phyloP scores from a whole-genome alignment of 148 eudicot species.

The Gaultheria prostrata region DNA sequence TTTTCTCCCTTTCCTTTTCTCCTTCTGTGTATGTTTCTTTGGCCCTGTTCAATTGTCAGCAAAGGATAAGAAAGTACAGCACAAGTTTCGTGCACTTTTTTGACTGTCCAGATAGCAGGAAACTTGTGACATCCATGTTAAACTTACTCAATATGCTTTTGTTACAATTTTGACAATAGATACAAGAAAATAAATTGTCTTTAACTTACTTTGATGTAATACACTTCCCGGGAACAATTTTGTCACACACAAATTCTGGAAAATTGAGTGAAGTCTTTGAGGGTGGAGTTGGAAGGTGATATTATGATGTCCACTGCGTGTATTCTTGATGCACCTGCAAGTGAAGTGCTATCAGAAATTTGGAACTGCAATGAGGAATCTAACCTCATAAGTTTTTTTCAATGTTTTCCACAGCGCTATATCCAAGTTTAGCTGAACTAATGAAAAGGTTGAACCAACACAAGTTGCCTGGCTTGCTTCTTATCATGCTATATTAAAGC shows the following conservation, averaged over 20 bases:
- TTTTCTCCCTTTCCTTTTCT: no score
- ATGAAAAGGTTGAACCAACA: conserved; percentile 1
- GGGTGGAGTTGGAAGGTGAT: neutral
- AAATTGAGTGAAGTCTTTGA: no score
- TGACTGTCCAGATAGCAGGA: neutral
- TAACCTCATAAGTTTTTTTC: neutral
- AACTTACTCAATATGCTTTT: no score
- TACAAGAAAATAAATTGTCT: no score
- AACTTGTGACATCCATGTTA: no score
- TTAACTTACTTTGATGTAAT: no score
- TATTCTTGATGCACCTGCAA: neutral
- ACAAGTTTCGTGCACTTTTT: neutral
- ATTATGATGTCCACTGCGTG: neutral
- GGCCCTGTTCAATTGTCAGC: no score
- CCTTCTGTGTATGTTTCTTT: no score
- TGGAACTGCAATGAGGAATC: neutral
- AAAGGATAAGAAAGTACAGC: no score
- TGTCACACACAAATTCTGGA: no score
- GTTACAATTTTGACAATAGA: no score
- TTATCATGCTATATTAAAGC: neutral
- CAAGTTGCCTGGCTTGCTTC: neutral
- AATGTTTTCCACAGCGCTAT: neutral
- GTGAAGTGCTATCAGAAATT: neutral
- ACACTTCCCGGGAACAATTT: no score
- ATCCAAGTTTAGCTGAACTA: neutral